phyloP scores from a whole-genome alignment of 495 filamentous ascomycete species.

The Penicillium alfredii region DNA sequence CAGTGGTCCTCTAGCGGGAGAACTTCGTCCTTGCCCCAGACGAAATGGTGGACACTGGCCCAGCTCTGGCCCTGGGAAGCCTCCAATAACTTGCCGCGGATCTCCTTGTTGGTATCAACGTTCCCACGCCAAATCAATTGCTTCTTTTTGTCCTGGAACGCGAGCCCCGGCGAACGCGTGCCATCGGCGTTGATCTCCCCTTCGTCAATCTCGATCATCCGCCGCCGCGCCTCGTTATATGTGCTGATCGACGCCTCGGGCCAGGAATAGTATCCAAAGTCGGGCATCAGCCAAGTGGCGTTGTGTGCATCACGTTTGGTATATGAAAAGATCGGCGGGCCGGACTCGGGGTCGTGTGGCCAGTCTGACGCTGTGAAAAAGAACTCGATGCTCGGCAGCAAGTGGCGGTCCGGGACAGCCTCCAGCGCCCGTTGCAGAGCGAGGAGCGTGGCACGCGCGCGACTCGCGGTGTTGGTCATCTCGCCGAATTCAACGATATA shows the following conservation, averaged over 20 bases:
- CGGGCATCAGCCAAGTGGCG: constrained; percentile 65
- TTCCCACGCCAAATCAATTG: constrained; percentile 67
- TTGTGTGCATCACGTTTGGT: constrained; percentile 41
- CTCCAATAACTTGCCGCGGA: constrained; percentile 45
- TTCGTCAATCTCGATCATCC: constrained; percentile 34
- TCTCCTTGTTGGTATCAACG: constrained; percentile 27
- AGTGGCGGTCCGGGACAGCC: constrained; percentile 36
- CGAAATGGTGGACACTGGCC: constrained; percentile 46
- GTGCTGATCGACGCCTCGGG: constrained; percentile 54
- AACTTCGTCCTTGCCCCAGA: constrained; percentile 40
- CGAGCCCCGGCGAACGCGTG: constrained; percentile 10
- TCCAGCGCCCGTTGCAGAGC: constrained; percentile 35
- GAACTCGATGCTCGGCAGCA: constrained; percentile 61
- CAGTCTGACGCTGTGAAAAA: constrained; percentile 47
- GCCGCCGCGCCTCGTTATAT: constrained; percentile 45
- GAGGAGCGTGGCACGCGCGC: constrained; percentile 36
- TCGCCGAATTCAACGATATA: constrained; percentile 35
- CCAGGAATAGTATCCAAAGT: constrained; percentile 77
- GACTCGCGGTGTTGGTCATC: constrained; percentile 29
- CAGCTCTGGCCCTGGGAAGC: constrained; percentile 39
- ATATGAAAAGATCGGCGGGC: constrained; percentile 49
- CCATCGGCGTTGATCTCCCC: constrained; percentile 17
- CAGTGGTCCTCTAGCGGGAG: constrained; percentile 53
- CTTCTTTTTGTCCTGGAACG: constrained; percentile 49
- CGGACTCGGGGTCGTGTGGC: constrained; percentile 9